Conservation (phyloP, 2,329 filamentous ascomycete genomes). For the Pseudopithomyces maydicus region DNA sequence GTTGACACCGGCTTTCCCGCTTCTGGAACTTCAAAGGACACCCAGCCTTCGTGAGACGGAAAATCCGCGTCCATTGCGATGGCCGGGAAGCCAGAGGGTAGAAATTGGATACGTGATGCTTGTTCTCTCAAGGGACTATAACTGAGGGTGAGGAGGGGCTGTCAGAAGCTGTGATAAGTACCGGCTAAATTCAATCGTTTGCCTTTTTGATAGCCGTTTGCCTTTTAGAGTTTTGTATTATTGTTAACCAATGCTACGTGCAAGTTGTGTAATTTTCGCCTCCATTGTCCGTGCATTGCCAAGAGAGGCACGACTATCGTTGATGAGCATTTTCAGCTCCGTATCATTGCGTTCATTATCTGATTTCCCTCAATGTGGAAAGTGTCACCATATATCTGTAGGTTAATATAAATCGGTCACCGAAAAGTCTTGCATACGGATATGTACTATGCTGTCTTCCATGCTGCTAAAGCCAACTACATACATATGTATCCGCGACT, state of each 20-base stretch:
- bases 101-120: not conserved
- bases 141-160: not conserved
- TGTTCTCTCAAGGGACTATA: not conserved
- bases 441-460: not conserved
- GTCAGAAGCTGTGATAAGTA: not conserved
- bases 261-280: not conserved
- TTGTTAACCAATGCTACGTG: not conserved
- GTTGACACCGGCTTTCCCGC: conserved; percentile 31
- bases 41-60: conserved; percentile 1
- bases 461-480: too few species aligned
- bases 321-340: not conserved
- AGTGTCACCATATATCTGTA: not conserved
- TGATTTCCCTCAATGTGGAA: not conserved
- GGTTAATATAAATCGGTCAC: not conserved
- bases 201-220: not conserved
- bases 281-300: not conserved
- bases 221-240: not conserved
- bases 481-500: too few species aligned
- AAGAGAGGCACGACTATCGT: not conserved
- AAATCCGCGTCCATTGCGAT: not conserved
- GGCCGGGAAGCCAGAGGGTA: not conserved
- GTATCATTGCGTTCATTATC: not conserved
- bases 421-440: not conserved
- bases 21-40: conserved; percentile 25
- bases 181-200: not conserved